Conservation (phyloP, 1,284 basidiomycete genomes). For the Tilletia indica region DNA sequence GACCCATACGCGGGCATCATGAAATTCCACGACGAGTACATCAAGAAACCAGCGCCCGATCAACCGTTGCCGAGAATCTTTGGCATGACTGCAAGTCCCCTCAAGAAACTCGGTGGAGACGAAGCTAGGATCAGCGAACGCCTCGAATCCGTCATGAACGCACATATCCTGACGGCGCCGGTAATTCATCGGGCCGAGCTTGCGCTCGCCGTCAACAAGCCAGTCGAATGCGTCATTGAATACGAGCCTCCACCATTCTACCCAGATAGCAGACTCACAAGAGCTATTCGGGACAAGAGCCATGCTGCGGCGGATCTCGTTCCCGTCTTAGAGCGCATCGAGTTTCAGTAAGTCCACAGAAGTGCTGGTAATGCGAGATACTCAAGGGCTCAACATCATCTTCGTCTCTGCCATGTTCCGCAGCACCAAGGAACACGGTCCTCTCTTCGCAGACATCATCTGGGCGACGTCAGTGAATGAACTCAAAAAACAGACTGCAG, state of each 20-base stretch:
- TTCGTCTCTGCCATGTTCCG: background rate
- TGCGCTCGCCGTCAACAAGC: conserved; percentile 27
- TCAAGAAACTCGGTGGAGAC: conserved; percentile 24
- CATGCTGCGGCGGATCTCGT: conserved; percentile 22
- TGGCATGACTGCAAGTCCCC: conserved; percentile 45
- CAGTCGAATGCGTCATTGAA: conserved; percentile 37
- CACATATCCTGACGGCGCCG: conserved; percentile 34
- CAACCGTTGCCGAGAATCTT: conserved; percentile 35
- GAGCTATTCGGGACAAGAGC: background rate
- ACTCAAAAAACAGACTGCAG: conserved; percentile 1
- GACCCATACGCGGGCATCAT: conserved; percentile 41
- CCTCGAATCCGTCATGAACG: conserved; percentile 35
- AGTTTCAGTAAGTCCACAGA: conserved; percentile 20
- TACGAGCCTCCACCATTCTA: conserved; percentile 24
- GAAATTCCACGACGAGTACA: conserved; percentile 31
- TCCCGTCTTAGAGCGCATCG: conserved; percentile 32
- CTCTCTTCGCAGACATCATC: conserved; percentile 35
- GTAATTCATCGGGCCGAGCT: conserved; percentile 26
- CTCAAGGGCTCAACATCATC: background rate
- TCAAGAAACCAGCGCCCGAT: conserved; percentile 9
- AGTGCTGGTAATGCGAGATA: background rate
- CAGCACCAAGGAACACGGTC: conserved; percentile 30
- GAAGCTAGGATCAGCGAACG: conserved; percentile 27
- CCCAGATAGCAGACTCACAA: conserved; percentile 7
- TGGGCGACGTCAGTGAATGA: conserved; percentile 31